These are phyloP conservation scores for Yarrowia sp. DNA, from an alignment of 805 yeast genomes.

Conservation along the genomic window DNA sequence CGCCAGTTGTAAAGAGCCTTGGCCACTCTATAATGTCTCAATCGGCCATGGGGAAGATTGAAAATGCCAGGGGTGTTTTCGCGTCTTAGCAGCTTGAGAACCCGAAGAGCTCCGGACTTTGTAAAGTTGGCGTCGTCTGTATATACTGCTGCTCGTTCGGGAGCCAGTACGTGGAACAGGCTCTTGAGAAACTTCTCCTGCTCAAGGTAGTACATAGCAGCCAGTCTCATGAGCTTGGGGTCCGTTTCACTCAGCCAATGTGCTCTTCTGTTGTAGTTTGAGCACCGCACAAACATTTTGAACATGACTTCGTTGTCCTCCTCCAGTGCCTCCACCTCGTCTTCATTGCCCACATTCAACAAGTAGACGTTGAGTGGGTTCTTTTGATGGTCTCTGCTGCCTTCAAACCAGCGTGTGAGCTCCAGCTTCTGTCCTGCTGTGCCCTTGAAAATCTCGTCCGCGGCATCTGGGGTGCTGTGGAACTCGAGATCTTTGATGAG, in stretches of 20 bases:
- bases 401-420: neutral
- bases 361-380: neutral
- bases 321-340: slow-evolving; percentile 3
- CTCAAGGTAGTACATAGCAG: slow-evolving; percentile 1
- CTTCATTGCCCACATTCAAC: neutral
- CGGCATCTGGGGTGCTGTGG: neutral
- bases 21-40: slow-evolving; percentile 7
- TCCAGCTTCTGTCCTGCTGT: neutral
- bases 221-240: neutral
- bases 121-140: neutral
- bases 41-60: neutral
- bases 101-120: neutral
- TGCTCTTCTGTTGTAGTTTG: neutral
- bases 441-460: slow-evolving; percentile 13
- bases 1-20: slow-evolving; percentile 1
- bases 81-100: neutral
- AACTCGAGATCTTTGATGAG: neutral
- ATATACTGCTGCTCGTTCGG: neutral
- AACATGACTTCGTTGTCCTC: slow-evolving; percentile 1
- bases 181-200: slow-evolving; percentile 6
- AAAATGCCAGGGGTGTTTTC: slow-evolving; percentile 4
- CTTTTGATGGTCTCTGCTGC: neutral
- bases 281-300: slow-evolving; percentile 10
- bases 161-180: neutral
- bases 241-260: slow-evolving; percentile 1